Percentiles rank a stretch among this genome's conserved stretches.
Evolutionary conservation across 2,329 filamentous ascomycete genomes (phyloP).

Genomic region (Aspergillus fructus): DNA sequence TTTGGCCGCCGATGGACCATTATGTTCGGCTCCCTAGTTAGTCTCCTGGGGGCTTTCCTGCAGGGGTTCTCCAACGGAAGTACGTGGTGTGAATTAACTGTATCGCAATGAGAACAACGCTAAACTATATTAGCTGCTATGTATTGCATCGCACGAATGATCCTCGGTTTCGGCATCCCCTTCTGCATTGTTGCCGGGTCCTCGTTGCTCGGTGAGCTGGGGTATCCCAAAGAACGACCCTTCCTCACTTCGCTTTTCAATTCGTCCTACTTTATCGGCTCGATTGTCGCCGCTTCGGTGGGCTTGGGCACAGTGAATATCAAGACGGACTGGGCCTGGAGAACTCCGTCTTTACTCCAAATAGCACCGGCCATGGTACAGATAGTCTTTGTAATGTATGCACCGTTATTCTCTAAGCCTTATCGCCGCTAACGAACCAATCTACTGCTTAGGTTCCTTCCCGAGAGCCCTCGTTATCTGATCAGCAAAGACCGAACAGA

Average conservation of each 20-base stretch:
- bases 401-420: conserved; percentile 6
- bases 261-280: conserved; percentile 41
- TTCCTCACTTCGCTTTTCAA: conserved; percentile 63
- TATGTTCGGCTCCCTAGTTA: conserved; percentile 54
- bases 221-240: conserved; percentile 60
- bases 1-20: conserved; percentile 60
- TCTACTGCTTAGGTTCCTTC: conserved; percentile 21
- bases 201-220: conserved; percentile 60
- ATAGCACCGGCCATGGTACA: conserved; percentile 28
- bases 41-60: conserved; percentile 56
- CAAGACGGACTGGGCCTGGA: conserved; percentile 44
- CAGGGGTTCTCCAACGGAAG: conserved; percentile 54
- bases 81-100: conserved; percentile 23
- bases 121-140: conserved; percentile 46
- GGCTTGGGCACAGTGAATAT: conserved; percentile 34
- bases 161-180: conserved; percentile 63
- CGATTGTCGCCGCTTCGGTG: conserved; percentile 28
- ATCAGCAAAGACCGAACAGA: conserved; percentile 27
- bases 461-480: conserved; percentile 27
- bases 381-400: conserved; percentile 24
- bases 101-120: background rate
- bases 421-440: background rate
- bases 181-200: conserved; percentile 61
- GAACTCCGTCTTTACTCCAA: conserved; percentile 50
- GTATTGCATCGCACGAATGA: conserved; percentile 60